Base-by-base conservation (phyloP, 2,329 filamentous ascomycete species). In the Talaromyces islandicus region DNA sequence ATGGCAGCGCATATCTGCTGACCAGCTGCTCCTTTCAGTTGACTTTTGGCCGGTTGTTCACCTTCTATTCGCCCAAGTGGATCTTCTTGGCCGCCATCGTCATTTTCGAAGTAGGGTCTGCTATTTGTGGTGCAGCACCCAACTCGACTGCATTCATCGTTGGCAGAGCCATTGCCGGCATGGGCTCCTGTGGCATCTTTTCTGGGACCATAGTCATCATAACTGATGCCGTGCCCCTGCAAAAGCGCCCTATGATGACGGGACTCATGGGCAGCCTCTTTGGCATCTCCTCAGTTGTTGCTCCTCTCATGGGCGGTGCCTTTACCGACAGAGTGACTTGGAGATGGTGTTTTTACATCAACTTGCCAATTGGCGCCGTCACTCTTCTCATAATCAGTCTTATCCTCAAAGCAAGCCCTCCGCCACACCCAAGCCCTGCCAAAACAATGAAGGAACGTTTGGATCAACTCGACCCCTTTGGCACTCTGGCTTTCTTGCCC, bases 301-400 rank as follows among this genome's bases (percentile, higher is more conserved):
- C 61, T 3, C 65, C 65, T 30, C 25, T 64, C 11, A 60, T 63
- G 53, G 61, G 61, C 3, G 62, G 62, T 30, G 59, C 60, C 14
- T 63, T 63, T 10, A 63, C 65, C 66, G 25, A 68, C 62, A 68
- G 70, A 11, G 66, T 77, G 10, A 70, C 73, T 24, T 78, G 77
- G 75, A 69, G 76, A 55, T 79, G 77, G 76, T 78, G 75, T 41
- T 76, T 76, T 62, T 76, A 75, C 50, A 75, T 76, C 63, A 76
- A 76, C 58, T 59, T 76, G 19, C 73, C 74, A 1, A 67, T 76
- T 17, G 73, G 73, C 14, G 71, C 65, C 3, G 61, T 71, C 6
- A 69, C 71, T 0, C 69, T 70, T 51, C 30, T 74, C 10, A 66
- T 75, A 30, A 68, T 78, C 19, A 29, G 71, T 7, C 63, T 68